phyloP scores from a whole-genome alignment of 1,139 yeast species.

The Yamadazyma aaseri region DNA sequence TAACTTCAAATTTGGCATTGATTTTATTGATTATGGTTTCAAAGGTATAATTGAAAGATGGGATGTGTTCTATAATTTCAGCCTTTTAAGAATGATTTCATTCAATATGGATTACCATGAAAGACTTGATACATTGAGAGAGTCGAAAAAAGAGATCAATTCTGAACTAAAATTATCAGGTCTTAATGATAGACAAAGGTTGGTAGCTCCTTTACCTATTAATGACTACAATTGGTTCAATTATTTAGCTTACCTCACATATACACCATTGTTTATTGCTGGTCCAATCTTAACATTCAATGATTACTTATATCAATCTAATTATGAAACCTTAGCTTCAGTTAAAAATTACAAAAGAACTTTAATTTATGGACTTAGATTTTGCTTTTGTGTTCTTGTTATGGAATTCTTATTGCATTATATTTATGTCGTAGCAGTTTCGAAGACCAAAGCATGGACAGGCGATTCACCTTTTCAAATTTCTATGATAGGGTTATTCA shows the following conservation, averaged over 20 bases:
- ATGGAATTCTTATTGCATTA: conserved; percentile 90
- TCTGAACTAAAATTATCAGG: conserved; percentile 15
- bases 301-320: conserved; percentile 78
- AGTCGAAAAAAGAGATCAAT: conserved; percentile 13
- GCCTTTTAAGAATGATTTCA: conserved; percentile 79
- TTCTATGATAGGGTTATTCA: conserved; percentile 91
- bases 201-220: conserved; percentile 61
- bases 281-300: conserved; percentile 95
- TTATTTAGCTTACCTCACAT: conserved; percentile 73
- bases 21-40: conserved; percentile 54
- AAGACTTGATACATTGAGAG: conserved; percentile 23
- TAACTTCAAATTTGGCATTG: conserved; percentile 51
- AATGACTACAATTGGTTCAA: conserved; percentile 60
- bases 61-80: conserved; percentile 95
- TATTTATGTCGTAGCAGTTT: conserved; percentile 91
- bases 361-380: conserved; percentile 61
- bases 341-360: conserved; percentile 50
- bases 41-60: conserved; percentile 82
- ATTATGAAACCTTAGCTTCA: conserved; percentile 37
- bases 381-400: conserved; percentile 68
- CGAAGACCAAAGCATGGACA: conserved; percentile 85
- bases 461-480: conserved; percentile 90
- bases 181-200: conserved; percentile 64
- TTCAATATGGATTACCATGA: conserved; percentile 75
- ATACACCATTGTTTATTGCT: conserved; percentile 89